These are phyloP conservation scores for Xylariaceae sp. DNA, from an alignment of 2,329 filamentous ascomycete species.

Conservation along the genomic window DNA sequence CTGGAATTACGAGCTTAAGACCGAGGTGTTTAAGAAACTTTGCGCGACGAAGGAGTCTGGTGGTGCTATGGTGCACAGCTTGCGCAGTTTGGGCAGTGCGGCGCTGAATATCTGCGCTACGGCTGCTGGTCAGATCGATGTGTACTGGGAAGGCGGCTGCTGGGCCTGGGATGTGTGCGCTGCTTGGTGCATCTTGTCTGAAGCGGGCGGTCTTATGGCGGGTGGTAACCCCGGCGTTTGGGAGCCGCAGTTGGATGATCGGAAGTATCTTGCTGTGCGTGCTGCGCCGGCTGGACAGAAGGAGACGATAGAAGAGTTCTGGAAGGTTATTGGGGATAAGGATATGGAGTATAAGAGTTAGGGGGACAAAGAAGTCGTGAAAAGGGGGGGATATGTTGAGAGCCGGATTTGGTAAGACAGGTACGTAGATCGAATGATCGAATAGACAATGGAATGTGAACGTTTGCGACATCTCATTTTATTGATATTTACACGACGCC, in stretches of 20 bases:
- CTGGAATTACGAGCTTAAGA: conserved; percentile 65
- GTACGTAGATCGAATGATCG: conserved; percentile 4
- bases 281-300: conserved; percentile 55
- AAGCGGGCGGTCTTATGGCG: conserved; percentile 69
- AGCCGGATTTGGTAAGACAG: conserved; percentile 17
- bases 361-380: not conserved
- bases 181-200: conserved; percentile 68
- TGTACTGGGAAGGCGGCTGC: conserved; percentile 79
- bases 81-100: conserved; percentile 66
- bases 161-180: conserved; percentile 85
- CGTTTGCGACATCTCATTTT: conserved; percentile 14
- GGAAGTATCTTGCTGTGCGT: conserved; percentile 59
- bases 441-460: conserved; percentile 24
- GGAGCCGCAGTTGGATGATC: conserved; percentile 54
- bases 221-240: conserved; percentile 70
- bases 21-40: conserved; percentile 58
- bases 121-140: conserved; percentile 64
- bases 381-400: conserved; percentile 5
- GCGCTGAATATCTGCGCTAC: conserved; percentile 71
- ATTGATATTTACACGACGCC: not conserved
- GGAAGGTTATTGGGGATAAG: conserved; percentile 52
- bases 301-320: conserved; percentile 60
- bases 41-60: conserved; percentile 54
- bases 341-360: conserved; percentile 44
- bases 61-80: conserved; percentile 70